A percentile compares a stretch with the other conserved stretches of the same genome.
Conservation (phyloP, 106 monocot genomes). For the Amphibolis antarctica region DNA sequence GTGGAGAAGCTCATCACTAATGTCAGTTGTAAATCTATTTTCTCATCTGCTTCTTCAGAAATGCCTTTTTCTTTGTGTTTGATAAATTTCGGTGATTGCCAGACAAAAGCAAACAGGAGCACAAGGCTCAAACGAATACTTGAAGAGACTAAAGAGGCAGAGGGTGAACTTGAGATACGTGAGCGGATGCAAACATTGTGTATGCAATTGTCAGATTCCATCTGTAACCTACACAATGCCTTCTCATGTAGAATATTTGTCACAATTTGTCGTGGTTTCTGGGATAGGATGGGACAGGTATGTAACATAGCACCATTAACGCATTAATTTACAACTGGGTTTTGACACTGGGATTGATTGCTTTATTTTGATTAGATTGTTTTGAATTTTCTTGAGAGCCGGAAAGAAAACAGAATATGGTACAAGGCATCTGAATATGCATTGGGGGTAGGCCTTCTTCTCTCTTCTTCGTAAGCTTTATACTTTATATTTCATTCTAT, state of each 20-base stretch:
- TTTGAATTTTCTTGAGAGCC: slow-evolving; percentile 72
- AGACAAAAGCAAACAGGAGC: slow-evolving; percentile 51
- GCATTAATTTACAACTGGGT: background rate
- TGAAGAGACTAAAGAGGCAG: slow-evolving; percentile 75
- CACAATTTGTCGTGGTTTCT: slow-evolving; percentile 59
- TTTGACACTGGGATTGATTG: background rate
- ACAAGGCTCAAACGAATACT: slow-evolving; percentile 78
- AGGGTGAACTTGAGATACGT: slow-evolving; percentile 64
- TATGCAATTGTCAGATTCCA: slow-evolving; percentile 47
- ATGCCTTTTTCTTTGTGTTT: background rate
- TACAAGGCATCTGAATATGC: slow-evolving; percentile 69
- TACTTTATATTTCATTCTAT: no score
- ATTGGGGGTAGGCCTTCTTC: slow-evolving; percentile 44
- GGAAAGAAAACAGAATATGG: slow-evolving; percentile 83
- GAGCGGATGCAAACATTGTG: slow-evolving; percentile 72
- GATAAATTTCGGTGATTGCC: background rate
- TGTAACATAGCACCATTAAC: background rate
- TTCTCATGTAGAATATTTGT: slow-evolving; percentile 78
- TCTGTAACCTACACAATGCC: slow-evolving; percentile 50
- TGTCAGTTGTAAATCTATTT: slow-evolving; percentile 28
- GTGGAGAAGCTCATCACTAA: slow-evolving; percentile 70
- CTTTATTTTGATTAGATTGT: slow-evolving; percentile 41
- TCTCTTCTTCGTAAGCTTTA: background rate
- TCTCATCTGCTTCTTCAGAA: background rate
- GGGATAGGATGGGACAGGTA: slow-evolving; percentile 95